Conservation (phyloP, 2,329 filamentous ascomycete genomes). For the Fusarium kyushuense region DNA sequence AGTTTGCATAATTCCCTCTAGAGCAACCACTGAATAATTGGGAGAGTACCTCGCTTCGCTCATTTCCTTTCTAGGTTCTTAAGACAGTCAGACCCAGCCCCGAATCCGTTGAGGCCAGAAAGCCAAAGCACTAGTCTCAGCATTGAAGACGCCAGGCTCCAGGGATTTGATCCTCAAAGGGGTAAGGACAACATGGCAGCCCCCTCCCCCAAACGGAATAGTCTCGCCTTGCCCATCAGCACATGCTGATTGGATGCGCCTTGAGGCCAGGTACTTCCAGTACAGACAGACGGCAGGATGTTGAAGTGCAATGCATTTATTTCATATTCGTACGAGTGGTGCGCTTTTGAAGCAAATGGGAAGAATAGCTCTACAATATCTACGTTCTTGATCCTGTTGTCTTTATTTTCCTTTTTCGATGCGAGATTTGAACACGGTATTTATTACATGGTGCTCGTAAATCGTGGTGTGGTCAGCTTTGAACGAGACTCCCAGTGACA, state of each 20-base stretch:
- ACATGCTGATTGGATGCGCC: not conserved
- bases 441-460: not conserved
- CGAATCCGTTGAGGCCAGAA: not conserved
- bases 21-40: not conserved
- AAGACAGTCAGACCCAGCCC: not conserved
- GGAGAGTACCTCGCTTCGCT: not conserved
- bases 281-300: not conserved
- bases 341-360: not conserved
- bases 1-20: not conserved
- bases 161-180: conserved; percentile 3
- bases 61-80: not conserved
- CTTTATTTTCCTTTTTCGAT: not conserved
- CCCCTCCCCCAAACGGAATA: conserved; percentile 11
- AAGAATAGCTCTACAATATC: not conserved
- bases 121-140: conserved; percentile 11
- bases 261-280: not conserved
- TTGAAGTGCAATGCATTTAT: not conserved
- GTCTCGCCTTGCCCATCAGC: not conserved
- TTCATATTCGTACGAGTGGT: not conserved
- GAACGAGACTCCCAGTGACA: not conserved
- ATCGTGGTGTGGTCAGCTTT: not conserved
- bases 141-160: not conserved
- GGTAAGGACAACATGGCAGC: conserved; percentile 2
- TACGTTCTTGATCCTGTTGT: not conserved
- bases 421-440: not conserved